Percentiles rank a stretch among this genome's conserved stretches.
Evolutionary conservation across 2,329 filamentous ascomycete genomes (phyloP).

Genomic region (Epichloe glyceriae): DNA sequence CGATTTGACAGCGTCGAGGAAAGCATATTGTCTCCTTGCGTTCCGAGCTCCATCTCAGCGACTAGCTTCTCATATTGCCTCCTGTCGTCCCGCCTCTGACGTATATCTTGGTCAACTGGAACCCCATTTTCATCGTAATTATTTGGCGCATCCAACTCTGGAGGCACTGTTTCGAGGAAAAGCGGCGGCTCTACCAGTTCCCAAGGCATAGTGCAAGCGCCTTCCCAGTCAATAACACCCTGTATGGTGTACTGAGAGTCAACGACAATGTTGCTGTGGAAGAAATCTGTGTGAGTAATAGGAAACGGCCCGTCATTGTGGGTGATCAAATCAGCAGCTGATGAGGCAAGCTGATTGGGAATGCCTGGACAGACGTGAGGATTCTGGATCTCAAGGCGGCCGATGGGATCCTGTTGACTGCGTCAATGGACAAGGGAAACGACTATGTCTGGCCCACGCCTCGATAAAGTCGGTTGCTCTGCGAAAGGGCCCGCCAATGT

Average conservation of each 20-base stretch:
- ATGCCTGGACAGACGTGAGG: neutral
- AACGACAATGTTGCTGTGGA: neutral
- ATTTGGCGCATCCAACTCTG: neutral
- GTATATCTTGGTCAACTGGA: neutral
- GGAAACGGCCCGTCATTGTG: neutral
- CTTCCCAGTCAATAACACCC: neutral
- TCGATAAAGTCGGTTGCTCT: too few relatives aligned
- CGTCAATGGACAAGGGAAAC: too few relatives aligned
- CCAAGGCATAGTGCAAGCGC: neutral
- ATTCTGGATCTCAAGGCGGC: too few relatives aligned
- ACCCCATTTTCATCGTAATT: neutral
- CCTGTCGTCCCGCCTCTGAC: neutral
- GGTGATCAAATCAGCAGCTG: neutral
- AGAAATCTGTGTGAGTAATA: neutral
- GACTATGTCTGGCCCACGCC: too few relatives aligned
- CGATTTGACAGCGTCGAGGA: too few relatives aligned
- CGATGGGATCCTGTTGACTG: too few relatives aligned
- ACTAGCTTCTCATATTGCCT: neutral
- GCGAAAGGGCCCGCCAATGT: too few relatives aligned
- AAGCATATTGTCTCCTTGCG: too few relatives aligned
- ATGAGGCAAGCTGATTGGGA: neutral
- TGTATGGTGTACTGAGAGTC: neutral
- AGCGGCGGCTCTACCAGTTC: neutral
- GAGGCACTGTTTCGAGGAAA: neutral
- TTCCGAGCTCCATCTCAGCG: too few relatives aligned